A percentile compares a stretch with the other conserved stretches of the same genome.
Evolutionary conservation across 148 eudicot species (phyloP).

Genomic region (Rheum nobile): DNA sequence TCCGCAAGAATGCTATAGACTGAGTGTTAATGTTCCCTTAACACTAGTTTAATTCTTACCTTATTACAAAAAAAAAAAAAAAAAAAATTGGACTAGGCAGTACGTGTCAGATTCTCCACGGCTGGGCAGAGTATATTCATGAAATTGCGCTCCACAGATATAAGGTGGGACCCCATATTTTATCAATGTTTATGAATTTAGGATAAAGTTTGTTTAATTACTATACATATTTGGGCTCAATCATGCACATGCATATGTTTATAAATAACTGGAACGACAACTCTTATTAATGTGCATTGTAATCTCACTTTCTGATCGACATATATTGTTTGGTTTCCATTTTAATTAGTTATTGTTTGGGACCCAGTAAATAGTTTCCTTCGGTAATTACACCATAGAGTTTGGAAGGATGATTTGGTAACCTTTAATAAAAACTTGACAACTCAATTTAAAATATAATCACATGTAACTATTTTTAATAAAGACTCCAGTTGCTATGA

Average conservation of each 20-base stretch:
- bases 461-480: no score
- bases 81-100: background rate
- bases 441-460: no score
- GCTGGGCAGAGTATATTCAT: background rate
- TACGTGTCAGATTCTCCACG: slow-evolving; percentile 5
- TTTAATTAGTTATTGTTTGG: background rate
- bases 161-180: background rate
- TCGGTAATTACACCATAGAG: background rate
- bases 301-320: background rate
- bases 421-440: no score
- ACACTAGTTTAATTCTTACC: no score
- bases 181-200: background rate
- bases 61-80: no score
- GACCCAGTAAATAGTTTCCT: background rate
- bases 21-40: no score
- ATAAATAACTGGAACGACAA: no score
- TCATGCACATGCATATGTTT: background rate
- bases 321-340: background rate
- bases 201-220: background rate
- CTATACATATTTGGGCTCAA: background rate
- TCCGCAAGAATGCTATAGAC: no score
- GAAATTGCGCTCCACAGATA: background rate
- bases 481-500: no score
- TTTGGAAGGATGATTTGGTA: background rate
- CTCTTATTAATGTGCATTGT: no score